Conservation (phyloP, 441 rosid species). For the Gossypium trilobum region DNA sequence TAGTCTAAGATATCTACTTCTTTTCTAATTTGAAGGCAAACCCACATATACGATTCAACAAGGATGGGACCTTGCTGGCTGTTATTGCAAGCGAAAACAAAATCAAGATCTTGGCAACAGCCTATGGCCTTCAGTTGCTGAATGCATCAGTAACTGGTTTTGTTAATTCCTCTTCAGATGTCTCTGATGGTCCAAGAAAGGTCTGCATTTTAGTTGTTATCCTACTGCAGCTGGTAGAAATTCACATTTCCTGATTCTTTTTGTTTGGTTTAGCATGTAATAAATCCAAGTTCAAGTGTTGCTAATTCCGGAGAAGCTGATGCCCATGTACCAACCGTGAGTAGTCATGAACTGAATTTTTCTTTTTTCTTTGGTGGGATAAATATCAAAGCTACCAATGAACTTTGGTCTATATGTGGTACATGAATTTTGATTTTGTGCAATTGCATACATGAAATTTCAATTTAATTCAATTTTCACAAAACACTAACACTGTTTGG, state of each 20-base stretch:
- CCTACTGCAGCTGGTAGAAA: not conserved
- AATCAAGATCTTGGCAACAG: conserved; percentile 51
- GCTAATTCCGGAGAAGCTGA: conserved; percentile 10
- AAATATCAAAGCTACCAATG: too few species aligned
- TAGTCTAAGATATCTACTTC: conserved; percentile 5
- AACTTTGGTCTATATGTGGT: too few species aligned
- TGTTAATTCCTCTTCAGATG: conserved; percentile 22
- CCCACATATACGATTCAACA: conserved; percentile 62
- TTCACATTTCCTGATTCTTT: conserved; percentile 14
- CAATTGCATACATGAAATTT: too few species aligned
- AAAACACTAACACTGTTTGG: not conserved
- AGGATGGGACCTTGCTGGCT: conserved; percentile 50
- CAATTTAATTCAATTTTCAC: too few species aligned
- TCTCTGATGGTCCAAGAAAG: conserved; percentile 23
- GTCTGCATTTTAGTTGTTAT: conserved; percentile 21
- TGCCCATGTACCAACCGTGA: conserved; percentile 10
- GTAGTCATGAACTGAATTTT: not conserved
- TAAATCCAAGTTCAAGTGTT: conserved; percentile 17
- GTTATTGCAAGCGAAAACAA: conserved; percentile 46
- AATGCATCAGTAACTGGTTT: conserved; percentile 22
- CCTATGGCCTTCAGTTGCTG: conserved; percentile 44
- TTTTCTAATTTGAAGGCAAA: conserved; percentile 33
- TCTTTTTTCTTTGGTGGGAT: too few species aligned
- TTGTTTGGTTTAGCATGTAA: conserved; percentile 11
- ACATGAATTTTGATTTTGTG: too few species aligned